Percentiles rank a stretch among this genome's conserved stretches.
Evolutionary conservation across 2,329 filamentous ascomycete species (phyloP).

Genomic region (Colletotrichum theobromicola): DNA sequence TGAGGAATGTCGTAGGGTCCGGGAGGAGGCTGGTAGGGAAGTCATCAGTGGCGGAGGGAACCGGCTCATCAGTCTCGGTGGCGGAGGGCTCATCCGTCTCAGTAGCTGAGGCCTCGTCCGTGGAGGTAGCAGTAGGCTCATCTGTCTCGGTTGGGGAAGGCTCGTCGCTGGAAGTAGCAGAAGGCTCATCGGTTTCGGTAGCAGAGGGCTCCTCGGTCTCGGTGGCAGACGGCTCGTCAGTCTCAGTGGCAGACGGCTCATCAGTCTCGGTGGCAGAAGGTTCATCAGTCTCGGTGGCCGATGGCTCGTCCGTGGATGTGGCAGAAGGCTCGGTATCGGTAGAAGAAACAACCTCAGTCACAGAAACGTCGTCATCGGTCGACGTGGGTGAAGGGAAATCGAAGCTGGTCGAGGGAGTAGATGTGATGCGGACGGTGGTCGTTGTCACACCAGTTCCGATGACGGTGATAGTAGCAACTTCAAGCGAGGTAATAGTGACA

Average conservation of each 20-base stretch:
- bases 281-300: background rate
- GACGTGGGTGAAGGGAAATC: background rate
- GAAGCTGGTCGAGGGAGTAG: background rate
- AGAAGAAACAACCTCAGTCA: background rate
- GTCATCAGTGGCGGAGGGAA: background rate
- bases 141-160: background rate
- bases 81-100: background rate
- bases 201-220: background rate
- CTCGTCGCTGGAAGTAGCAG: background rate
- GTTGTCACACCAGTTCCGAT: background rate
- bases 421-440: background rate
- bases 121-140: background rate
- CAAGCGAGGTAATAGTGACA: background rate
- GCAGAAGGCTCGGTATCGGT: background rate
- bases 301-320: background rate
- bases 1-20: background rate
- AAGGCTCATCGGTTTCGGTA: background rate
- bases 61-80: background rate
- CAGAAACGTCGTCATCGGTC: background rate
- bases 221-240: background rate
- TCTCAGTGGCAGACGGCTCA: background rate
- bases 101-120: background rate
- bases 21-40: background rate
- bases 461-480: background rate
- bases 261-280: background rate